Evolutionary conservation across 2,329 filamentous ascomycete species (phyloP), one percentile per base, ranked within the genome.

Genomic region (Pseudogymnoascus sp.): DNA sequence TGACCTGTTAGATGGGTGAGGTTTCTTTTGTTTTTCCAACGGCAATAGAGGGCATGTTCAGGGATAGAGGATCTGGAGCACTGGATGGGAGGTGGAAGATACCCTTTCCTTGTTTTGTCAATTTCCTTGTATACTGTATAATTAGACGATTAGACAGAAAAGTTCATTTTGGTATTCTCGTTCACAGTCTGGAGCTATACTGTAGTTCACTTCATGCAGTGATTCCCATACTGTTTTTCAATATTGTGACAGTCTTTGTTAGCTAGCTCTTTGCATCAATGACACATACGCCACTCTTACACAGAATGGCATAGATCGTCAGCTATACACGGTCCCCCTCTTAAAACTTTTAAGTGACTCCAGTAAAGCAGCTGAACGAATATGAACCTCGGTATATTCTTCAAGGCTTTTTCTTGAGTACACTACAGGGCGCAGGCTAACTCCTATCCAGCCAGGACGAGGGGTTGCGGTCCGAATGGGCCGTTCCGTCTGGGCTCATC

Each of bases 1-100:
- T 18, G 27, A 55, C 29, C 68, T 15, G 74, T 74, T 35, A 62
- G 65, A 8, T 63, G 67, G 40, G 71, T 73, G 27, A 2, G n/a
- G 18, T 55, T 21, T 55, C 48, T 2, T 55, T 55, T 55, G 48
- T 55, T 21, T 55, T 55, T 33, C 33, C 48, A 33, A 33, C 15
- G 48, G 48, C 29, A 55, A 55, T 55, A 55, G 48, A 55, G 27
- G 29, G 48, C 48, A 55, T 55, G 48, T 55, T 55, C 48, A 55
- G 48, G 48, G 48, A 55, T 55, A 55, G 48, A 55, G 48, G 29
- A 33, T 55, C 48, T 55, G 48, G 48, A 55, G 48, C 48, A 55
- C 48, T 55, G 48, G 48, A 55, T 55, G 48, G 29, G 48, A 33
- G 48, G 48, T 55, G 48, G 48, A 55, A 55, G 48, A 55, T 55